Evolutionary conservation across 345 rosid species (phyloP).

Genomic region (Isatis tinctoria): DNA sequence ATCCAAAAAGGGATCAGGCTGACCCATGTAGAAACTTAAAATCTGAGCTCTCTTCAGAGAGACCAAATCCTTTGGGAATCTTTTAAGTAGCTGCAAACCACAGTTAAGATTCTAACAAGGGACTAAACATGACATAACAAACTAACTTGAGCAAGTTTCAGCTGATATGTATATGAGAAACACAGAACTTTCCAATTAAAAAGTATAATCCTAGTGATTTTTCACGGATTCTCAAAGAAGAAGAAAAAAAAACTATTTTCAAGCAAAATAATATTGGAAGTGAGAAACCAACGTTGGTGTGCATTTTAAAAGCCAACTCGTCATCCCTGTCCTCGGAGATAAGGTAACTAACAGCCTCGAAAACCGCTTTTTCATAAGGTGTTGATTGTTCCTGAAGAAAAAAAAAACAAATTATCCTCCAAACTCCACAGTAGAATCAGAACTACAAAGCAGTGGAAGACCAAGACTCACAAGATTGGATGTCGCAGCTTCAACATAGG

Average conservation of each 20-base stretch:
- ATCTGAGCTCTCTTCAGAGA: slow-evolving; percentile 76
- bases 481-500: slow-evolving; percentile 49
- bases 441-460: neutral
- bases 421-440: neutral
- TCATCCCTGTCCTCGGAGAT: slow-evolving; percentile 62
- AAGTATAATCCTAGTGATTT: neutral
- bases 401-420: neutral
- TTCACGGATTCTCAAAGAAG: neutral
- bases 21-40: slow-evolving; percentile 76
- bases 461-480: slow-evolving; percentile 49
- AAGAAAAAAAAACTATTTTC: neutral
- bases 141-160: neutral
- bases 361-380: slow-evolving; percentile 70
- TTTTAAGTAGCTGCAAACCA: slow-evolving; percentile 56
- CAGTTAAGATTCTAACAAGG: neutral
- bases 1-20: slow-evolving; percentile 50
- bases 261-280: neutral
- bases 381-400: slow-evolving; percentile 61
- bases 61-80: slow-evolving; percentile 67
- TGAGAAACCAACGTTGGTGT: slow-evolving; percentile 46
- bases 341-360: slow-evolving; percentile 48
- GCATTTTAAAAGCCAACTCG: slow-evolving; percentile 58
- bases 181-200: neutral
- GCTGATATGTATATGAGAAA: neutral
- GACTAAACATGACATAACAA: neutral